Evolutionary conservation across 2,329 filamentous ascomycete genomes (phyloP), one percentile per base, ranked within the genome.

Genomic region (Xylaria arbuscula): DNA sequence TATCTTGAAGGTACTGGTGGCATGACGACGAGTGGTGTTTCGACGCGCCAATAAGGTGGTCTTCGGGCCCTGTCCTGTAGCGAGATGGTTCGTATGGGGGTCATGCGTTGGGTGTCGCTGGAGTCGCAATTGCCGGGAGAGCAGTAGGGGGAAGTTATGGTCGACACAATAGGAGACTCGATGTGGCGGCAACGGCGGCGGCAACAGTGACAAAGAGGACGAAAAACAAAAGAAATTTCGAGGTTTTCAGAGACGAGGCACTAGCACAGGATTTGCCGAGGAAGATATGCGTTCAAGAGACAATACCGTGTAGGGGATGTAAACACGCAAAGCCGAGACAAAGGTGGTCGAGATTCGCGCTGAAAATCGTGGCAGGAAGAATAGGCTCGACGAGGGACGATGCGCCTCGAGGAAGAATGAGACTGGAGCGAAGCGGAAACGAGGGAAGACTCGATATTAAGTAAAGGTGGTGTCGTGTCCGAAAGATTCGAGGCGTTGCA

Each of bases 21-120:
- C 87, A 89, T 89, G 85, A 87, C 87, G 85, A 82, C 83, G 85
- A 77, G 76, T 73, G 83, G 81, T 79, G 80, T 76, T 73, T 77
- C 76, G 79, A 83, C 80, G 83, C 80, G 80, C 71, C 70, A 34
- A 57, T 61, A 55, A 59, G 57, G 56, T 67, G 60, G 61, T 69
- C 55, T 57, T 63, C 48, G 53, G 53, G 61, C 58, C 67, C 66
- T 59, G 53, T 66, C 59, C 62, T 53, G 57, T 28, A 65, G 57
- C 51, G 42, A 59, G 24, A 66, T 10, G 58, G 56, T 56, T 70
- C 67, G 72, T 62, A 47, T 11, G 28, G 50, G 13, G 48, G 36
- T 66, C 67, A 68, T 70, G 50, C 67, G 67, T 72, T 56, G 55
- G 55, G 19, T 34, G 48, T 67, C 22, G 54, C 55, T 54, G 47